These are phyloP conservation scores for Exophiala sideris DNA, from an alignment of 2,329 filamentous ascomycete species.

Conservation along the genomic window DNA sequence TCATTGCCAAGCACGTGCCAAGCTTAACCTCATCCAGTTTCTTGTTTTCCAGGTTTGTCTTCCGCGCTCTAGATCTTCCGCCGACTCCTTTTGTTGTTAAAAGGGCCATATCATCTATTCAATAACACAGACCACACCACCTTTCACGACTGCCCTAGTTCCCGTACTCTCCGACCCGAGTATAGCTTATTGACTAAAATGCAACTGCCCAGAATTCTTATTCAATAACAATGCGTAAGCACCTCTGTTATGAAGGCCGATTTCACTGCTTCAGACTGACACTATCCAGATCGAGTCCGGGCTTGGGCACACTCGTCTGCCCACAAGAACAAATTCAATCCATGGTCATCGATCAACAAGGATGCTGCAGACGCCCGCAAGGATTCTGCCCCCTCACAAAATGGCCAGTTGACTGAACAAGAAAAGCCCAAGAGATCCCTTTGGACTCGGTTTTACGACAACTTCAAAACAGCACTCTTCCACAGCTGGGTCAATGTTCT, in stretches of 20 bases:
- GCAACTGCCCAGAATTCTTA: background rate
- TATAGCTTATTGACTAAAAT: background rate
- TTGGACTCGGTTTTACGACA: slow-evolving; percentile 13
- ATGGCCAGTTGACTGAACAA: slow-evolving; percentile 6
- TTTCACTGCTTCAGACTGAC: background rate
- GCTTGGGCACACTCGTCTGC: slow-evolving; percentile 27
- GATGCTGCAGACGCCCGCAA: background rate
- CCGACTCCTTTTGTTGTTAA: no score
- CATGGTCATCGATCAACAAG: slow-evolving; percentile 18
- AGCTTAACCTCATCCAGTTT: background rate
- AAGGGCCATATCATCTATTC: no score
- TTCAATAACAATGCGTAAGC: slow-evolving; percentile 18
- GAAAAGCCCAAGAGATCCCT: slow-evolving; percentile 19
- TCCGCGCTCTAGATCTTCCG: background rate
- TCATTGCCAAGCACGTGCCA: background rate
- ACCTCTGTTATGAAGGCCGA: background rate
- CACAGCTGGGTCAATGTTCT: slow-evolving; percentile 84
- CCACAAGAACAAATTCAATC: slow-evolving; percentile 26
- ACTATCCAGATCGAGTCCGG: slow-evolving; percentile 19
- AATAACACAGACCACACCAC: background rate
- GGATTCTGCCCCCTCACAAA: background rate
- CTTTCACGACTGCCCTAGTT: background rate
- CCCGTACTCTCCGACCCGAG: background rate
- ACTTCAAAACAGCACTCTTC: slow-evolving; percentile 65
- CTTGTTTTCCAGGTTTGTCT: background rate